These are phyloP conservation scores for Russula emetica DNA, from an alignment of 768 basidiomycete species.

Conservation along the genomic window DNA sequence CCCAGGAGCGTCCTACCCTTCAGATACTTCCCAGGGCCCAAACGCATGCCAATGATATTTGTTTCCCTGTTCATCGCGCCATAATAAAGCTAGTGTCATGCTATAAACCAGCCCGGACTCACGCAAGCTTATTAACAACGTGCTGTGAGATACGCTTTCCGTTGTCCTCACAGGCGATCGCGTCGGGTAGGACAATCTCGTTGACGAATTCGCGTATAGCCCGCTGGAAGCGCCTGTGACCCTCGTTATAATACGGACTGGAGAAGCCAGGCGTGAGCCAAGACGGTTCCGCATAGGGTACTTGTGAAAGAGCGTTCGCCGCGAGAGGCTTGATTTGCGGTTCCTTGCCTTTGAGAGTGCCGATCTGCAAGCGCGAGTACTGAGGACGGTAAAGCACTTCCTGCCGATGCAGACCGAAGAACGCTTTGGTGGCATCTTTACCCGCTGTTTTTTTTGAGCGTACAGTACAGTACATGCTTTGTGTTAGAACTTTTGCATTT, in stretches of 20 bases:
- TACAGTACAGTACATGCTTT: not conserved
- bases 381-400: constrained; percentile 75
- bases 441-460: constrained; percentile 57
- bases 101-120: constrained; percentile 31
- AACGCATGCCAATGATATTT: constrained; percentile 83
- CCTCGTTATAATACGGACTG: constrained; percentile 73
- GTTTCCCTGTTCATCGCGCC: constrained; percentile 45
- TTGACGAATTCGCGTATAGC: constrained; percentile 73
- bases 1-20: constrained; percentile 71
- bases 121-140: constrained; percentile 83
- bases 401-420: constrained; percentile 81
- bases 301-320: constrained; percentile 62
- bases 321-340: constrained; percentile 50
- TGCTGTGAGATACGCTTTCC: constrained; percentile 83
- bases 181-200: constrained; percentile 71
- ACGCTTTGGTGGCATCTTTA: constrained; percentile 70
- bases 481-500: not conserved
- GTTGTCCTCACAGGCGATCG: constrained; percentile 72
- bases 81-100: not conserved
- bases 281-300: constrained; percentile 84
- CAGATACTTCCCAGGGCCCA: constrained; percentile 87
- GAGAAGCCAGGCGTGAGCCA: constrained; percentile 69
- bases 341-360: constrained; percentile 54
- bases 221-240: constrained; percentile 70
- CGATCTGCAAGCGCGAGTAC: constrained; percentile 66